Conservation (phyloP, 495 filamentous ascomycete genomes). For the Penicillium ucsense region DNA sequence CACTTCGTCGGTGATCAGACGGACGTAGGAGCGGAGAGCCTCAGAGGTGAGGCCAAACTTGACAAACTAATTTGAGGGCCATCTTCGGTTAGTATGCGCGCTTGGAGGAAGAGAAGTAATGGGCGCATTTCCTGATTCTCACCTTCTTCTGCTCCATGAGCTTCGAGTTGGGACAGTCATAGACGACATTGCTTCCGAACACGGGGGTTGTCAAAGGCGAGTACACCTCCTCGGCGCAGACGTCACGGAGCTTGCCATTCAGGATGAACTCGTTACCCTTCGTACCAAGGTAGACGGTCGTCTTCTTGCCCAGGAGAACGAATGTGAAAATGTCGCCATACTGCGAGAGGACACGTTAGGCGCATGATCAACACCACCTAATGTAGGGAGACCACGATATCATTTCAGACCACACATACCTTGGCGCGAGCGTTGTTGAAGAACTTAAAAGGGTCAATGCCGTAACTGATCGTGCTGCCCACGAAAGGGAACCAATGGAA, state of each 20-base stretch:
- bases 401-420: conserved; percentile 14
- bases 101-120: neutral
- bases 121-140: neutral
- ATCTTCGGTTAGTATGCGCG: conserved; percentile 1
- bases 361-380: neutral
- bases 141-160: conserved; percentile 65
- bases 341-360: conserved; percentile 20
- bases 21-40: conserved; percentile 53
- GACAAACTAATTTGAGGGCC: conserved; percentile 39
- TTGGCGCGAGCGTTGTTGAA: conserved; percentile 47
- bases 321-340: conserved; percentile 61
- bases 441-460: conserved; percentile 55
- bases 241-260: conserved; percentile 50
- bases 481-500: conserved; percentile 57
- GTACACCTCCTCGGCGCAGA: conserved; percentile 58
- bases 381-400: neutral
- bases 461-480: conserved; percentile 54
- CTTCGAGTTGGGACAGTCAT: conserved; percentile 56
- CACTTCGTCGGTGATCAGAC: conserved; percentile 44
- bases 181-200: conserved; percentile 55
- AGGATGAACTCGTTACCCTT: conserved; percentile 56
- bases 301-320: conserved; percentile 53
- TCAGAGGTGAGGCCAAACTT: conserved; percentile 56
- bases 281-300: conserved; percentile 50
- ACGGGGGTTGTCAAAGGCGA: conserved; percentile 51